phyloP scores from a whole-genome alignment of 192 early-diverging fungal species.

The Geosiphon pyriformis region DNA sequence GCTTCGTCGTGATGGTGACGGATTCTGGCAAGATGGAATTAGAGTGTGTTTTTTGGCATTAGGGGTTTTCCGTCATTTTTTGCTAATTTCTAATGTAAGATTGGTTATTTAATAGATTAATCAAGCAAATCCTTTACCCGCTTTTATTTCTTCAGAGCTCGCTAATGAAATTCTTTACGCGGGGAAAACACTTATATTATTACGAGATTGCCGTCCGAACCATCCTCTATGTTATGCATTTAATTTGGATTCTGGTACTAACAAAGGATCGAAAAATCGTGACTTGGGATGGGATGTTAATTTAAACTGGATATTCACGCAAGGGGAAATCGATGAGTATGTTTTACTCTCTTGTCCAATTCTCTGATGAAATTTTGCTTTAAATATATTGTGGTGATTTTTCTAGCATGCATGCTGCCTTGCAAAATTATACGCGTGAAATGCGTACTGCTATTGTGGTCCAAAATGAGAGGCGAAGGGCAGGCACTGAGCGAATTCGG shows the following conservation, averaged over 20 bases:
- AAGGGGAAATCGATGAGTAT: constrained; percentile 21
- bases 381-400: too few relatives aligned
- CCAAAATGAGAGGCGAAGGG: constrained; percentile 6
- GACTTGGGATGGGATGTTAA: not conserved
- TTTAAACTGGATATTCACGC: constrained; percentile 21
- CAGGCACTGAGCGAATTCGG: not conserved
- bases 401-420: constrained; percentile 22
- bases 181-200: constrained; percentile 31
- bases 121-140: constrained; percentile 16
- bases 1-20: not conserved
- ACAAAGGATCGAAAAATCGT: constrained; percentile 4
- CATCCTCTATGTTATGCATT: constrained; percentile 23
- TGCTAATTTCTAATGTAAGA: not conserved
- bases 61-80: not conserved
- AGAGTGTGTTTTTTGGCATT: not conserved
- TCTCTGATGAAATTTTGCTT: too few relatives aligned
- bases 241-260: not conserved
- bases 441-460: constrained; percentile 8
- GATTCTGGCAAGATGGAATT: constrained; percentile 8
- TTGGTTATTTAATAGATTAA: constrained; percentile 13
- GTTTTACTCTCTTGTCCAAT: not conserved
- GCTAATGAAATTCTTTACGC: constrained; percentile 31
- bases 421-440: constrained; percentile 5
- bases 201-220: constrained; percentile 26
- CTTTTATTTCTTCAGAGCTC: constrained; percentile 25